Conservation (phyloP, 768 basidiomycete species). For the Leucocoprinus birnbaumii region DNA sequence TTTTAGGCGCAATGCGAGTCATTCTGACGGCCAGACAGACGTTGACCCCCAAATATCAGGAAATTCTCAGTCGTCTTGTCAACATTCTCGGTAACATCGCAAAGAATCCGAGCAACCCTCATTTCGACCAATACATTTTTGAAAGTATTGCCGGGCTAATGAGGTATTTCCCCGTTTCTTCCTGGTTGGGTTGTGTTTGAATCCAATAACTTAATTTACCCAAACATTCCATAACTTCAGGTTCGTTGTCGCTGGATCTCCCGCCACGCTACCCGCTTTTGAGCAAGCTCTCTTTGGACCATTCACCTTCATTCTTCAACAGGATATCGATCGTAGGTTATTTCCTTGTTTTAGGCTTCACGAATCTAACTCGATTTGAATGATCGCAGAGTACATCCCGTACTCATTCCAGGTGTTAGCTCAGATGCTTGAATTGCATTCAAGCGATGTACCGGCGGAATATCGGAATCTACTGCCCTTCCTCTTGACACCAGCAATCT, state of each 20-base stretch:
- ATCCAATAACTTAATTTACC: neutral
- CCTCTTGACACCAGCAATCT: constrained; percentile 79
- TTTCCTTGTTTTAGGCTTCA: neutral
- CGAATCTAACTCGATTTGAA: neutral
- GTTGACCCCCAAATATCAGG: constrained; percentile 65
- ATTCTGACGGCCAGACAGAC: constrained; percentile 85
- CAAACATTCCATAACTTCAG: constrained; percentile 31
- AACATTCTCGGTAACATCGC: constrained; percentile 83
- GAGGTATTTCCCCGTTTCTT: too few relatives aligned
- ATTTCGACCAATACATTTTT: constrained; percentile 97
- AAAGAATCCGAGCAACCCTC: constrained; percentile 95
- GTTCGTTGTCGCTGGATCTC: constrained; percentile 75
- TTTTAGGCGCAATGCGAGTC: constrained; percentile 93
- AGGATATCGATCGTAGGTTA: constrained; percentile 86
- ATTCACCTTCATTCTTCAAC: constrained; percentile 83
- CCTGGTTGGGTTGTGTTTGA: too few relatives aligned
- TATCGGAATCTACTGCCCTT: constrained; percentile 82
- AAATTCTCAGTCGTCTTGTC: constrained; percentile 71
- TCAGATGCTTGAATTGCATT: constrained; percentile 88
- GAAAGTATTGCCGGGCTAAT: constrained; percentile 92
- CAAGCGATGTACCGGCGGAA: constrained; percentile 58
- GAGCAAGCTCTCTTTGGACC: constrained; percentile 83
- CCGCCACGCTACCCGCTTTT: constrained; percentile 66
- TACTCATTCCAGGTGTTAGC: constrained; percentile 97
- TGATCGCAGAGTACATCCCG: constrained; percentile 94